Evolutionary conservation across 805 yeast species (phyloP), one percentile per base, ranked within the genome.

Genomic region (Candida nanaspora): DNA sequence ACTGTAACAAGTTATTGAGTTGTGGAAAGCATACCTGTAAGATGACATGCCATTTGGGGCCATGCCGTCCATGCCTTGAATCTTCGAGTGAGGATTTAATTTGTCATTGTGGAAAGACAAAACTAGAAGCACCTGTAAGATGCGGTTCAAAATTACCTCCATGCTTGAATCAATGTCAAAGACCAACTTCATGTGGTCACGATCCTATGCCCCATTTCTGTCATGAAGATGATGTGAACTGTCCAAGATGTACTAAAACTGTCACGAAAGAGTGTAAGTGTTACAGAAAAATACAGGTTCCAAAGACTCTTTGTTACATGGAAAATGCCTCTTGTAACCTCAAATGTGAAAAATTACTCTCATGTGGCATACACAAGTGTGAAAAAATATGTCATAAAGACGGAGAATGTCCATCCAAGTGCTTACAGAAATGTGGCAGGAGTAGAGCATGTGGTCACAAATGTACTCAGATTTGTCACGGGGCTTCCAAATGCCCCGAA

Each of bases 21-120:
- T 86, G 96, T 63, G 80, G 80, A 0, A 51, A 56, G 33, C 96
- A 86, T 57, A 53, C 67, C 30, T 86, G 95, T 58, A 69, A 69
- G 35, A 74, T 79, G 47, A 72, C 79, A 20, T 86, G 95, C 51
- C 96, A 86, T 58, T 64, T 76, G 13, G 96, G 96, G 0, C 73
- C 82, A 3, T 86, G 95, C 61, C 74, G 78, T 3, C 83, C 88
- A 11, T 86, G 96, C 56, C 57, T 84, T 37, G 94, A 86, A 52
- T 80, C 91, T 5, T 72, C 83, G n/a, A 75, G 80, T 32, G 86
- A 84, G 16, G 95, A 86, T 55, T 63, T 84, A 49, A 74, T 78
- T 3, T 86, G 96, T 54, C 72, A 81, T 37, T 86, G 96, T 65
- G 95, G 95, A 3, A 69, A 72, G 46, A 86, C 95, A 0, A 72